Evolutionary conservation across 2,329 filamentous ascomycete genomes (phyloP), one percentile per base, ranked within the genome.

Genomic region (Phymatotrichopsis omnivora): DNA sequence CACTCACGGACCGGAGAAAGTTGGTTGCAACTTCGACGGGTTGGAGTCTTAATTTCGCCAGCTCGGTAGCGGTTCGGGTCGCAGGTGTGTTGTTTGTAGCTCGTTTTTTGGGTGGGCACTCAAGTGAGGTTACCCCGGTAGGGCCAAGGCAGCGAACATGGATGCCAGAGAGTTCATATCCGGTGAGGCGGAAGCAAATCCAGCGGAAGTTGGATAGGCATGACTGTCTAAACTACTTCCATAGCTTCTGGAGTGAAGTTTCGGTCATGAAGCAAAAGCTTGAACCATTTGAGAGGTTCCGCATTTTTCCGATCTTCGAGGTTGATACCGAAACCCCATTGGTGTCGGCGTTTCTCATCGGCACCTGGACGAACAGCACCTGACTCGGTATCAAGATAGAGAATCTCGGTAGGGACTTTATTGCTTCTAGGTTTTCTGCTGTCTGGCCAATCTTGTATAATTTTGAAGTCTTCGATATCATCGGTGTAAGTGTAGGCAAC

Each of bases 291-390:
- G 50, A 56, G 54, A n/a, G 47, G 51, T 6, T 38, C 63, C 1
- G 66, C 65, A n/a, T n/a, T n/a, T n/a, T n/a, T n/a, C n/a, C n/a
- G n/a, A n/a, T n/a, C n/a, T 14, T 64, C 60, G 12, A 64, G 54
- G 5, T 70, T 64, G 28, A 73, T 67, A 27, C 68, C 64, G 45
- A 69, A 71, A 0, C 71, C 71, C 71, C 71, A 74, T 59, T 72
- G 65, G 53, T 65, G 62, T 2, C 64, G 25, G 5, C 6, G 6
- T 12, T 32, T 17, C 7, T 29, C 54, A 54, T 31, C 52, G 45
- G 70, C 72, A n/a, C n/a, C n/a, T n/a, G n/a, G n/a, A 3, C 70
- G 70, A 3, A 73, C 70, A 51, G 73, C 73, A 32, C 65, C 64
- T 10, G 33, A 23, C 0, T 65, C 66, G 7, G 56, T 61, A n/a